Evolutionary conservation across 495 filamentous ascomycete genomes (phyloP), one percentile per base, ranked within the genome.

Genomic region (Wilcoxina mikolae): DNA sequence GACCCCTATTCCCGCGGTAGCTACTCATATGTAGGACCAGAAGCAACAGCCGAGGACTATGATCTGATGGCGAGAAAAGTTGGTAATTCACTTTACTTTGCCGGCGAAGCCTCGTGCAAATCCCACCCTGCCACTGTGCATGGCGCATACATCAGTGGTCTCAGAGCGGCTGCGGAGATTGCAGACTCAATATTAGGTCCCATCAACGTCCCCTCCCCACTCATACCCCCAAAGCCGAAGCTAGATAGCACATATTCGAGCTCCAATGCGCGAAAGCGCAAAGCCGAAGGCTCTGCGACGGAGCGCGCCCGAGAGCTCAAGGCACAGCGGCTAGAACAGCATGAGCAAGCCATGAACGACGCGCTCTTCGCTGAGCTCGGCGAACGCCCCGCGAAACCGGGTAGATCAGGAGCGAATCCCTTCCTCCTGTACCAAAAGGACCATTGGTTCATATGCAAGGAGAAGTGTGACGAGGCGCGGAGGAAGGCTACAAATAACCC

Each of bases 81-180:
- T 44, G 87, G 85, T 33, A 94, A 91, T 55, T 56, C 54, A 11
- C 71, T 99, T 17, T 88, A 90, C 71, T 99, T 99, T 69, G 91
- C 93, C 3, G 91, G 91, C 23, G 91, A 99, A 70, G 90, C 91
- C 35, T 95, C 91, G 2, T 94, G 83, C 67, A 87, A 85, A 44
- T 93, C 87, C 2, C 89, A 99, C 67, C 91, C 91, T 7, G 91
- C 91, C 25, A 96, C 91, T 3, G 91, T 96, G 0, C 91, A 99
- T 60, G 91, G 91, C 4, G 91, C 91, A 4, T 99, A 95, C 67
- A 78, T 99, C 20, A 93, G 88, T 5, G 91, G 91, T 7, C 74
- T 95, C 2, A 80, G 90, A 17, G 90, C 84, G 3, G 91, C 93
- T 2, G 77, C 84, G 17, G 87, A 96, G 55, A 75, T 96, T 0